Evolutionary conservation across 2,329 filamentous ascomycete species (phyloP), one percentile per base, ranked within the genome.

Genomic region (Talaromyces piceae): DNA sequence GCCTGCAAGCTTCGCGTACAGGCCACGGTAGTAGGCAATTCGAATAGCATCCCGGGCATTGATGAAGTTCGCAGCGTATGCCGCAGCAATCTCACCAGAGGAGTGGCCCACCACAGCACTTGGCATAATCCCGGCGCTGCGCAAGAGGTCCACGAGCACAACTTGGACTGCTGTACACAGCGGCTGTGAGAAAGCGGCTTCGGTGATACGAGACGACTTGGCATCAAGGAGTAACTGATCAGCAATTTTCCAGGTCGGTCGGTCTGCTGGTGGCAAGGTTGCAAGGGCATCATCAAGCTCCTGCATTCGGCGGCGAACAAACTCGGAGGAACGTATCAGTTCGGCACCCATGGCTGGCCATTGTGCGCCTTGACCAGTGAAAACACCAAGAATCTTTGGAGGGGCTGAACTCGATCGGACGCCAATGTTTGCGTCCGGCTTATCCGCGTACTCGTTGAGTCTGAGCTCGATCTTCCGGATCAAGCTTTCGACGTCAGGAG

Each of bases 61-160:
- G 3, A 80, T 50, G 16, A 68, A 62, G 0, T 75, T 75, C 0
- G 74, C 71, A 0, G 75, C 73, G 53, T 77, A 79, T 0, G 73
- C 77, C 0, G 75, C 75, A 0, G 60, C 74, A n/a, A 77, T 77
- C 55, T 77, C 74, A 11, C 74, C 74, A 0, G 68, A 71, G 0
- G 72, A 75, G 56, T 76, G 74, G 13, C 74, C 73, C 2, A 73
- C 64, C 1, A 72, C 68, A 3, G 62, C 64, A 5, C 45, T 18
- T 6, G 70, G 62, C 0, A 39, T 41, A n/a, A 74, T 50, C 9
- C 65, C 64, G 9, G 64, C 65, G 0, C 56, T 41, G 1, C 50
- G 47, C 12, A 60, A 52, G 13, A 59, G 41, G 22, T 54, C 54
- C 2, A 58, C 53, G 3, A 59, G 50, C 1, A 52, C 39, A 16